These are phyloP conservation scores for Neobulgaria alba DNA, from an alignment of 2,329 filamentous ascomycete genomes.

Conservation along the genomic window DNA sequence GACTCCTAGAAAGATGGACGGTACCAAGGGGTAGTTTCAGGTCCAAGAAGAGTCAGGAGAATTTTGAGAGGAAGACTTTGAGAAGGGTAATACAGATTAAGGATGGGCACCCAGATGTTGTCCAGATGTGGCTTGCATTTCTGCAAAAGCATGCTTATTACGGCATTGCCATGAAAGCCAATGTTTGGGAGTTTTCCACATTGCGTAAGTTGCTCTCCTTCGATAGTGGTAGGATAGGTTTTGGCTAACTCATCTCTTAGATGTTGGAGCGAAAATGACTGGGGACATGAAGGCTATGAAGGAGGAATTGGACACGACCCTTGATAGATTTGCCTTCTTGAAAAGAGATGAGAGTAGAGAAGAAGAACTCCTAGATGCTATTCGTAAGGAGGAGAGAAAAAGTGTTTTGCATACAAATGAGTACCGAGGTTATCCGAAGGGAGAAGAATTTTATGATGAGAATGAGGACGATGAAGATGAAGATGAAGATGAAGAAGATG, in stretches of 20 bases:
- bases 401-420: no score
- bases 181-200: slow-evolving; percentile 81
- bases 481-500: neutral
- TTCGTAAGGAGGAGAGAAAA: slow-evolving; percentile 46
- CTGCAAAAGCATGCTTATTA: slow-evolving; percentile 87
- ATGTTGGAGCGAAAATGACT: slow-evolving; percentile 44
- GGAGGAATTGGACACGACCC: slow-evolving; percentile 40
- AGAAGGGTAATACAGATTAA: slow-evolving; percentile 84
- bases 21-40: slow-evolving; percentile 85
- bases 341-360: slow-evolving; percentile 41
- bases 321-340: slow-evolving; percentile 47
- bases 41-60: slow-evolving; percentile 95
- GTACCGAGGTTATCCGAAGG: no score
- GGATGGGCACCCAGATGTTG: slow-evolving; percentile 80
- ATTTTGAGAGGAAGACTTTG: slow-evolving; percentile 87
- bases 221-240: neutral
- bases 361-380: slow-evolving; percentile 48
- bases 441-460: no score
- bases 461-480: neutral
- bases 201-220: slow-evolving; percentile 43
- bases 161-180: slow-evolving; percentile 98
- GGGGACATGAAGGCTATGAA: slow-evolving; percentile 36
- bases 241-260: slow-evolving; percentile 29
- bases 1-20: slow-evolving; percentile 88
- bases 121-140: slow-evolving; percentile 89